phyloP scores from a whole-genome alignment of 2,329 filamentous ascomycete genomes.

The Proliferodiscus dingleyae region DNA sequence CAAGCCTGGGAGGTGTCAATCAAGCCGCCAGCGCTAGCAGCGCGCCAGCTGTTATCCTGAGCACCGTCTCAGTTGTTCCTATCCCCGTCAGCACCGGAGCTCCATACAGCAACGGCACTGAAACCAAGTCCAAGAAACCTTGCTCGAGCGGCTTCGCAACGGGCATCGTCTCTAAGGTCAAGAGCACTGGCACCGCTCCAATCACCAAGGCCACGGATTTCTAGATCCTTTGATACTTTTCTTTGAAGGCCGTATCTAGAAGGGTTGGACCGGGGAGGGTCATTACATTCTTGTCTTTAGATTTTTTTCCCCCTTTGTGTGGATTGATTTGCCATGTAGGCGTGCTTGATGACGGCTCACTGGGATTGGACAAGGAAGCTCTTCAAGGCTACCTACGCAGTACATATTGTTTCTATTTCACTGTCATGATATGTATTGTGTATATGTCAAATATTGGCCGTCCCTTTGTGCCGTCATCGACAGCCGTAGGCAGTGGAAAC shows the following conservation, averaged over 20 bases:
- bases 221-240: not conserved
- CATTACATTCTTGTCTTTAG: conserved; percentile 13
- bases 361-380: not conserved
- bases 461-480: not conserved
- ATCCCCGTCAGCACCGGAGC: conserved; percentile 15
- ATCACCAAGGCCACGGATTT: conserved; percentile 7
- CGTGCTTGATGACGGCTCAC: not conserved
- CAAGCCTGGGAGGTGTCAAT: conserved; percentile 1
- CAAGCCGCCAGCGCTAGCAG: conserved; percentile 5
- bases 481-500: not conserved
- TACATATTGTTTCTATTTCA: conserved; percentile 1
- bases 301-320: conserved; percentile 3
- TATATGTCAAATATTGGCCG: not conserved
- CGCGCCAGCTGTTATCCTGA: conserved; percentile 13
- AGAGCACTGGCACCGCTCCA: conserved; percentile 13
- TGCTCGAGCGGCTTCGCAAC: conserved; percentile 24
- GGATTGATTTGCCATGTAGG: conserved; percentile 1
- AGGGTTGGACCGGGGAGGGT: not conserved
- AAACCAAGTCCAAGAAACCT: conserved; percentile 21
- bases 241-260: not conserved
- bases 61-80: conserved; percentile 26
- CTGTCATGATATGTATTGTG: conserved; percentile 1
- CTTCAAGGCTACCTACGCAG: not conserved
- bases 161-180: conserved; percentile 23
- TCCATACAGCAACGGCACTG: conserved; percentile 25